Conservation (phyloP, 2,329 filamentous ascomycete genomes). For the Ceratocystiopsis brevicomis region DNA sequence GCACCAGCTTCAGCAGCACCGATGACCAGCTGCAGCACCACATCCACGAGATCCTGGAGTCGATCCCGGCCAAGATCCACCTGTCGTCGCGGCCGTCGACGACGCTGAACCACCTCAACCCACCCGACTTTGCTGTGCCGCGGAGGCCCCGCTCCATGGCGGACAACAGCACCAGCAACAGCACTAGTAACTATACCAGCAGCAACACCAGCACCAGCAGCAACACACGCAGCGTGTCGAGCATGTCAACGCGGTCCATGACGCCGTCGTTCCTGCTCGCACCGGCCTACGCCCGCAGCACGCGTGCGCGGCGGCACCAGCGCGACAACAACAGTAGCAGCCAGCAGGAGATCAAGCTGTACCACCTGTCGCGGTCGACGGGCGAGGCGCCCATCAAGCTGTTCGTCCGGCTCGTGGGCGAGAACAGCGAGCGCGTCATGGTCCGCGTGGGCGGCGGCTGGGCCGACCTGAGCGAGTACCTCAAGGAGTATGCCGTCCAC, state of each 20-base stretch:
- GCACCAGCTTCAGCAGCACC: conserved; percentile 21
- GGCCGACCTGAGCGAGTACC: conserved; percentile 88
- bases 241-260: conserved; percentile 34
- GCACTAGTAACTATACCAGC: no score
- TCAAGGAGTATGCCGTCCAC: conserved; percentile 82
- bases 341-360: conserved; percentile 68
- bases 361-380: conserved; percentile 71
- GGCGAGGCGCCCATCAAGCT: conserved; percentile 83
- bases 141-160: conserved; percentile 14
- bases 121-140: conserved; percentile 35
- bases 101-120: conserved; percentile 32
- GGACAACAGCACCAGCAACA: conserved; percentile 8
- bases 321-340: no score
- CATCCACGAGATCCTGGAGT: conserved; percentile 59
- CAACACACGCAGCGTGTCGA: conserved; percentile 24
- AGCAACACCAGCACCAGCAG: no score
- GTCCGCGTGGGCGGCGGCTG: conserved; percentile 95
- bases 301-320: conserved; percentile 23
- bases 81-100: conserved; percentile 39
- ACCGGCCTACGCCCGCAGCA: conserved; percentile 33
- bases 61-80: conserved; percentile 62
- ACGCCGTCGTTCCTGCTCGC: conserved; percentile 53
- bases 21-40: conserved; percentile 61
- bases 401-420: conserved; percentile 81
- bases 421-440: conserved; percentile 85